These are phyloP conservation scores for Microcera coccophila DNA, from an alignment of 2,329 filamentous ascomycete species.

Conservation along the genomic window DNA sequence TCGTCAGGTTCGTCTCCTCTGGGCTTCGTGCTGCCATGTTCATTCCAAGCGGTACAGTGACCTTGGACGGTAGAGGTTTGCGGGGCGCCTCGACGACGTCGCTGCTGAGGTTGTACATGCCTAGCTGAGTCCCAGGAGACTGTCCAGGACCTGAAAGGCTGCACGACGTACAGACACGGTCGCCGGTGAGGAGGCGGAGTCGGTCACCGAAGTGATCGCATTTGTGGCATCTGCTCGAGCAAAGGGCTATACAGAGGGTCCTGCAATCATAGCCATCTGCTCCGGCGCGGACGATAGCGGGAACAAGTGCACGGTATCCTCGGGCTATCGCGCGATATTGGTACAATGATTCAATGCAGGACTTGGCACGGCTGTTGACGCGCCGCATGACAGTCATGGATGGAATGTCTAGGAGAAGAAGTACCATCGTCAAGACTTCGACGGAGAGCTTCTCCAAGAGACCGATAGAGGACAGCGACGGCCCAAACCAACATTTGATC, in stretches of 20 bases:
- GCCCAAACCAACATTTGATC: too few relatives aligned
- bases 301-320: slow-evolving; percentile 28
- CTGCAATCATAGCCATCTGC: slow-evolving; percentile 27
- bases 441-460: slow-evolving; percentile 24
- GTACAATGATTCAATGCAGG: slow-evolving; percentile 32
- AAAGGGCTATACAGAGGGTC: slow-evolving; percentile 33
- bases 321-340: slow-evolving; percentile 28
- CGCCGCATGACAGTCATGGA: slow-evolving; percentile 33
- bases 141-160: slow-evolving; percentile 25
- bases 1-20: not conserved
- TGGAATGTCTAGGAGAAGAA: slow-evolving; percentile 29
- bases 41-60: slow-evolving; percentile 1
- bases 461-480: slow-evolving; percentile 12
- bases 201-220: slow-evolving; percentile 37
- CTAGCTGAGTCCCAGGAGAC: slow-evolving; percentile 20
- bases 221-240: slow-evolving; percentile 27
- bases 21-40: not conserved
- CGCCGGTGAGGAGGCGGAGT: slow-evolving; percentile 36
- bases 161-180: slow-evolving; percentile 37
- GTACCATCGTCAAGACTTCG: slow-evolving; percentile 27
- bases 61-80: slow-evolving; percentile 7
- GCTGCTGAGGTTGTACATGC: not conserved
- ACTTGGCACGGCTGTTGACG: slow-evolving; percentile 32
- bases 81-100: not conserved
- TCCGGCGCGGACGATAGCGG: slow-evolving; percentile 31